Conservation (phyloP, 2,329 filamentous ascomycete genomes). For the Colletotrichum acutatum region DNA sequence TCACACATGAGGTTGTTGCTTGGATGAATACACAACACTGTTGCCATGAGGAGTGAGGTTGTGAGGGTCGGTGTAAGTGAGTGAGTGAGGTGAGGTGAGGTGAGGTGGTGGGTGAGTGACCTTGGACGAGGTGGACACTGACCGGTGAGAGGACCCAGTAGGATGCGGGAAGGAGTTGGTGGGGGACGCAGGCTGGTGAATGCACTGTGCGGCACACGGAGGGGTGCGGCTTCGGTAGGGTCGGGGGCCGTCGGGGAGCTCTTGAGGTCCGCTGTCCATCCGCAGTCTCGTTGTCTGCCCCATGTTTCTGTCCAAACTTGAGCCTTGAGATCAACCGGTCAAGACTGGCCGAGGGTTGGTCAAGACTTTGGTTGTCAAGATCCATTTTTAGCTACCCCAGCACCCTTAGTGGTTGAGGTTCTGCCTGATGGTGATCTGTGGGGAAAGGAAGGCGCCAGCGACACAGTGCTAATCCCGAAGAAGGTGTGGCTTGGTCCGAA, state of each 20-base stretch:
- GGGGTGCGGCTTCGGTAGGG: constrained; percentile 9
- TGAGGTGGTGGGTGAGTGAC: not conserved
- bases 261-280: not conserved
- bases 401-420: not conserved
- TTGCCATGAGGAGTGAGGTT: not conserved
- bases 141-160: not conserved
- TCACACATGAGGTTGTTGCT: not conserved
- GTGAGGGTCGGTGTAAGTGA: not conserved
- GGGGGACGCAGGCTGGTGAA: not conserved
- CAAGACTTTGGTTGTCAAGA: too few species aligned
- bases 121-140: not conserved
- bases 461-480: not conserved
- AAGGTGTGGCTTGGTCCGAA: constrained; percentile 11
- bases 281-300: not conserved
- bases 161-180: not conserved
- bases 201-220: constrained; percentile 19
- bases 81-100: not conserved
- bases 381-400: not conserved
- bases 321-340: not conserved
- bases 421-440: not conserved
- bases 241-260: constrained; percentile 5
- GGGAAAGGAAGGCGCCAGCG: not conserved
- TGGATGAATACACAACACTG: not conserved
- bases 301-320: not conserved
- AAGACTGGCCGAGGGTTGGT: too few species aligned